Base-by-base conservation (phyloP, 2,329 filamentous ascomycete genomes). In the Phyllosticta capitalensis region DNA sequence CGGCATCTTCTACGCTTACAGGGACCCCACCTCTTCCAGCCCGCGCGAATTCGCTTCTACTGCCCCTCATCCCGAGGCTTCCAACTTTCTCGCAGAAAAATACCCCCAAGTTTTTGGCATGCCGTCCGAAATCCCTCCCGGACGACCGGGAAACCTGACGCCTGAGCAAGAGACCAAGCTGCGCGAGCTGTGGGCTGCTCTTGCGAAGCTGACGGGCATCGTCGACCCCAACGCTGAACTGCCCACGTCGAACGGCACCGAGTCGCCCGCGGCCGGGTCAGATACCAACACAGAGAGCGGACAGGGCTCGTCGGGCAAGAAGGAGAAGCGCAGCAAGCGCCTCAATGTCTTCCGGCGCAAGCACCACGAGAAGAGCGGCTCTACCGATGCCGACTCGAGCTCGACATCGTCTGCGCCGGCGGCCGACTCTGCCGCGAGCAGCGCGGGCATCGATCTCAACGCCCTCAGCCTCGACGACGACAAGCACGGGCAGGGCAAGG, bases 401-500 rank as follows among this genome's bases (percentile, higher is more conserved):
- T 71, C 55, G 1, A 19, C 58, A 24, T 45, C 38, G 38, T 45
- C 38, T n/a, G 38, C 38, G 38, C 38, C 55, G 48, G 24, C 50
- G 14, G 26, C 30, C 26, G 28, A 51, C 48, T 21, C 45, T 14
- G 17, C 52, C 3, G 50, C 54, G 20, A 28, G 1, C 12, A 56
- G 55, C 6, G 63, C 72, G 52, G 72, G 76, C 22, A 81, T 54
- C 20, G 58, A 60, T 30, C n/a, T 60, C 21, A 33, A 54, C 24
- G 56, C 28, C 28, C 84, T 12, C 76, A 78, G 3, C 20, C 54
- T 60, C 28, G 58, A 60, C 20, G 89, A 96, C 60, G 94, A 99
- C 76, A 99, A 97, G 76, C 92, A 95, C 71, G 92, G 91, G 53
- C 89, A 94, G 73, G 88, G 83, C 45, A 94, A 92, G 74, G 85